Evolutionary conservation across 176 grass and related monocot genomes (phyloP), one percentile per base, ranked within the genome.

Genomic region (Metroxylon sagu): DNA sequence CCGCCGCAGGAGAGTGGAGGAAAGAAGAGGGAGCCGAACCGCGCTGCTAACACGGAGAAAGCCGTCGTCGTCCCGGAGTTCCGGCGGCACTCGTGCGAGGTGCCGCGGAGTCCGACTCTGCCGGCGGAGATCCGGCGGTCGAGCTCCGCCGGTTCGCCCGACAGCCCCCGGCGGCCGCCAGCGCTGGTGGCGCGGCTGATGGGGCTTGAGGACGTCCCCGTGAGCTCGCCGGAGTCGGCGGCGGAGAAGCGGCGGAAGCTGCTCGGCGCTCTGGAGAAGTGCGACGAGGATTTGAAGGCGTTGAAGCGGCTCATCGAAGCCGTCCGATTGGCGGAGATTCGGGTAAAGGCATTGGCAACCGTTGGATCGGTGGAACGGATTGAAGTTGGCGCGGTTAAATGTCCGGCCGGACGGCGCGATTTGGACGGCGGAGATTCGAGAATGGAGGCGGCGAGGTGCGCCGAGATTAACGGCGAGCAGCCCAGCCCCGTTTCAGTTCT

Each of bases 221-320:
- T 16, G 23, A 5, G 14, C 16, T n/a, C 65, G 0, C 70, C 58
- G 25, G 79, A 83, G 61, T 57, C 69, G 25, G 86, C 86, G 1
- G 66, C 59, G 27, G 87, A 98, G 71, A 88, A 88, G 65, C 68
- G 93, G 52, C 76, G 77, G 71, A 84, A 85, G 75, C 79, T 98
- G 14, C 83, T 92, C n/a, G 84, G 81, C 39, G 93, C 93, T 16
- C 80, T 98, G 56, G 87, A 98, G 84, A 91, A 92, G 76, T 98
- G 93, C 59, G 93, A 98, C 71, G 93, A 98, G 50, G 93, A 98
- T 71, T 82, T 98, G 53, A 77, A 85, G 76, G 68, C 81, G 59
- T 78, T 98, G 30, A 75, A 84, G 52, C 79, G 75, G 76, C 88
- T 98, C 73, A 92, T 98, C 59, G 87, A 83, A 21, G 81, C 84